phyloP scores from a whole-genome alignment of 2,329 filamentous ascomycete genomes.

The Ophiocordyceps sinensis region DNA sequence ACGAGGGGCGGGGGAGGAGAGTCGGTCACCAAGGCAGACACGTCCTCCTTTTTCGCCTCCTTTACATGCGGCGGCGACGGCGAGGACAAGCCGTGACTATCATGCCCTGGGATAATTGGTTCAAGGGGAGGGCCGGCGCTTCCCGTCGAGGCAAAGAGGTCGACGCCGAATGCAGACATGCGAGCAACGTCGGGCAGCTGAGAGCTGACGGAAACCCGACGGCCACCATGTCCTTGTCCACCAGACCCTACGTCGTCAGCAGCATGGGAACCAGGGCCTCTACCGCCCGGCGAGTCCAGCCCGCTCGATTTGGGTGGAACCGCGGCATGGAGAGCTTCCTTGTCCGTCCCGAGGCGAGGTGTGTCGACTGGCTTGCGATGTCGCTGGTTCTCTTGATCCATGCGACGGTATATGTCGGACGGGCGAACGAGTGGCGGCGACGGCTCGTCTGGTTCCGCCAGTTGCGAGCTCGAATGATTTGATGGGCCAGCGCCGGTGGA shows the following conservation, averaged over 20 bases:
- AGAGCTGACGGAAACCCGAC: conserved; percentile 35
- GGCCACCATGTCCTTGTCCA: conserved; percentile 1
- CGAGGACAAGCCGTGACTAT: neutral
- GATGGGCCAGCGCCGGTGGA: neutral
- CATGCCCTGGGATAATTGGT: neutral
- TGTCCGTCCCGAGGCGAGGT: conserved; percentile 30
- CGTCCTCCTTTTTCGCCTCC: neutral
- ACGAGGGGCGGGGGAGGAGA: neutral
- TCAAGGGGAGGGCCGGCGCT: neutral
- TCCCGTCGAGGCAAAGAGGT: conserved; percentile 31
- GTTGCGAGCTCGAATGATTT: neutral
- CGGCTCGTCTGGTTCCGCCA: too few relatives aligned
- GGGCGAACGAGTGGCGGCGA: conserved; percentile 45
- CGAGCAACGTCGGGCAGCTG: conserved; percentile 42
- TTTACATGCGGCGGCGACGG: neutral
- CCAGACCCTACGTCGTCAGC: neutral
- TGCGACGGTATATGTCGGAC: conserved; percentile 61
- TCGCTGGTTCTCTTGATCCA: conserved; percentile 49
- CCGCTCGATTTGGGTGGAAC: neutral
- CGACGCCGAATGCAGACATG: conserved; percentile 45
- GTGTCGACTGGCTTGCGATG: conserved; percentile 18
- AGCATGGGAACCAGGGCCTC: neutral
- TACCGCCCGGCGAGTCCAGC: neutral
- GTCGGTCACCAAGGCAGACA: neutral
- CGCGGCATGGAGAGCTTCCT: conserved; percentile 7